Evolutionary conservation across 257 asterid species (phyloP).

Genomic region (Primulina huaijiensis): DNA sequence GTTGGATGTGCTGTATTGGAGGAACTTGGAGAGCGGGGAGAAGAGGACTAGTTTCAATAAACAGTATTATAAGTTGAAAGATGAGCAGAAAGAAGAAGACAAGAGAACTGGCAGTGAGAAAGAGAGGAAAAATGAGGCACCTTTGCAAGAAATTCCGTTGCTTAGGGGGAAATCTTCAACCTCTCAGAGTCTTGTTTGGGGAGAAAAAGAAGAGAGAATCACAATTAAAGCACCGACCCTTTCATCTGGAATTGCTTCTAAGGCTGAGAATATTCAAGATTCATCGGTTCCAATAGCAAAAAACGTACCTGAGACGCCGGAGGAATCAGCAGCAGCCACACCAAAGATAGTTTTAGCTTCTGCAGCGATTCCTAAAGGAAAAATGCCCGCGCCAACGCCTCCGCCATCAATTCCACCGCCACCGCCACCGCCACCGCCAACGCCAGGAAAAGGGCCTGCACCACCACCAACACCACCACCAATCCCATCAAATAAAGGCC

Average conservation of each 20-base stretch:
- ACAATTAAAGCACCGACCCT: constrained; percentile 1
- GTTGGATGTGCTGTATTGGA: constrained; percentile 54
- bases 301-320: neutral
- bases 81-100: constrained; percentile 34
- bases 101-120: constrained; percentile 21
- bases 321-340: neutral
- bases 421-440: neutral
- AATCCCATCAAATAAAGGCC: too few relatives aligned
- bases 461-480: constrained; percentile 25
- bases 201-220: constrained; percentile 15
- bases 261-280: constrained; percentile 21
- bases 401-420: constrained; percentile 34
- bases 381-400: constrained; percentile 23
- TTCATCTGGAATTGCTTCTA: constrained; percentile 14
- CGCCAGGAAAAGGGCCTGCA: constrained; percentile 12
- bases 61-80: constrained; percentile 23
- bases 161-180: constrained; percentile 50
- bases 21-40: constrained; percentile 34
- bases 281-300: constrained; percentile 12
- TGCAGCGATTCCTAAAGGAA: constrained; percentile 9
- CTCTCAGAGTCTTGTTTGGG: constrained; percentile 44
- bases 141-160: constrained; percentile 39
- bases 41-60: constrained; percentile 29
- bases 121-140: constrained; percentile 16
- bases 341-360: neutral